Evolutionary conservation across 148 eudicot species (phyloP), one percentile per base, ranked within the genome.

Genomic region (Arctostaphylos glauca): DNA sequence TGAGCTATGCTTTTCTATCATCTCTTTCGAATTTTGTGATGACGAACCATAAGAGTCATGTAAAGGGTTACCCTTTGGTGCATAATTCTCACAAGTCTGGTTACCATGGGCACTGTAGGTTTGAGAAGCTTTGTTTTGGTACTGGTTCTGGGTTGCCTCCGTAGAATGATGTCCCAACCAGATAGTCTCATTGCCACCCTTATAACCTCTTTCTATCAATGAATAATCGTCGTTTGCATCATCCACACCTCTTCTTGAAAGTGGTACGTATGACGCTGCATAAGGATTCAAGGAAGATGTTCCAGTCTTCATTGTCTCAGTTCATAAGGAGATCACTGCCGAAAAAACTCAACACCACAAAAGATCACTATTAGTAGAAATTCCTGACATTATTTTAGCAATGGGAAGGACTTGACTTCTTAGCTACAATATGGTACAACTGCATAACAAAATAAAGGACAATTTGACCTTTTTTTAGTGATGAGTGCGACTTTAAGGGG

Each of bases 201-300:
- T 71, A 16, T 71, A 79, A 18, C 48, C 84, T 67, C 66, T 79
- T 47, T 74, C 80, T 9, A 71, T 31, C 46, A 75, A 81, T 73
- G 83, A 80, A 64, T 48, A 56, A 50, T 81, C 87, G 48, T 83
- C 86, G 75, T 79, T 89, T 83, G 56, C 88, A 81, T 81, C 87
- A 47, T 72, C 47, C 49, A 72, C 80, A 62, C 88, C 96, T 90
- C 95, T 87, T 84, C 83, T 87, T 25, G 89, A 86, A 74, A 96
- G 84, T 16, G 99, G 99, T 71, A 96, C 81, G 67, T 94, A 96
- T 74, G 94, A 78, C 12, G 84, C 84, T 21, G 99, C 98, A 84
- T 86, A 72, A 16, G 97, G 98, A 85, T 96, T 96, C 92, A 94
- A 88, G 66, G 93, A 88, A 74, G 95, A 91, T 84, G 80, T 60